Base-by-base conservation (phyloP, 768 basidiomycete genomes). In the Suillus plorans region DNA sequence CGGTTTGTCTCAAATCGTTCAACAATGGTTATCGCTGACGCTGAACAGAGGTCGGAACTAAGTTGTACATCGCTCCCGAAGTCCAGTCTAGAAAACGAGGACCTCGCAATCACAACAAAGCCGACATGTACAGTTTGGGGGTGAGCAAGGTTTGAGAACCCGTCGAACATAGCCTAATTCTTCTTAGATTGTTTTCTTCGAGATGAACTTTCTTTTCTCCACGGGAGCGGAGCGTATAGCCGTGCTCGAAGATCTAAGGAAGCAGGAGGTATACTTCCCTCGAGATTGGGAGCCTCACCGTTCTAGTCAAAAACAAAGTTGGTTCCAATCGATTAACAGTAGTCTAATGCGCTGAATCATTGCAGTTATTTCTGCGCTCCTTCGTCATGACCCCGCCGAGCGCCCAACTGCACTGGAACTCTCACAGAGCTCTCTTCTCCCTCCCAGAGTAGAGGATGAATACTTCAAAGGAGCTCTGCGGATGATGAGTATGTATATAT, bases 61-160 rank as follows among this genome's bases (percentile, higher is more conserved):
- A 87, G 62, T 76, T 97, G 22, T 98, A 97, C 73, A 95, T 97
- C 60, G 96, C 96, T 0, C 96, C 96, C 0, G 95, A 97, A 73
- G 91, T 97, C 12, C 85, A 88, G 64, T 87, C 85, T 1, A 77
- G 84, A 57, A 85, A 79, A 69, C 83, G 80, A 55, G 79, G 86
- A 0, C 87, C 88, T n/a, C 82, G 87, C 59, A 90, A 93, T 71
- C 92, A 94, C 68, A 86, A 81, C 42, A 97, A 96, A 71, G 95
- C 94, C 0, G 96, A 98, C 70, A 89, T 98, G 85, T 98, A 96
- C 73, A 95, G 94, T 74, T 84, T 97, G 12, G 96, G 95, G 28
- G 94, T 94, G 72, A 60, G 88, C 80, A 10, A 13, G 25, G 18
- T 14, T 20, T 62, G 18, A 16, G 25, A 12, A n/a, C 45, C 22